These are phyloP conservation scores for Arctium lappa DNA, from an alignment of 129 eudicot species.

Conservation along the genomic window DNA sequence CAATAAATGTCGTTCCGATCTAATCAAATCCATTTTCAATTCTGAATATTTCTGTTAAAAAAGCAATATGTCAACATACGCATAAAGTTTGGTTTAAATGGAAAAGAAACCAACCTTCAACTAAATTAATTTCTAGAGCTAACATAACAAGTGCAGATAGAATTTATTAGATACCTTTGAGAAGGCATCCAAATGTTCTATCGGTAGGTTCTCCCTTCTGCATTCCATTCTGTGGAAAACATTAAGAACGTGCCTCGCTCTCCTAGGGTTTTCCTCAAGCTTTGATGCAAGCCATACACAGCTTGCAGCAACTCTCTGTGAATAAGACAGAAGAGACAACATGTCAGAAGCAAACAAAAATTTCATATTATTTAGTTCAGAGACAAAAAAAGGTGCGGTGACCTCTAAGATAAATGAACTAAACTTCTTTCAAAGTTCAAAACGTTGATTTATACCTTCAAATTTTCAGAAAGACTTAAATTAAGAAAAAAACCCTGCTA, in stretches of 20 bases:
- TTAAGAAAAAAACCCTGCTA: too few species aligned
- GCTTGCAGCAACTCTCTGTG: conserved; percentile 87
- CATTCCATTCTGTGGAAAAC: conserved; percentile 90
- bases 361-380: background rate
- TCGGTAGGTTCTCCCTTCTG: conserved; percentile 76
- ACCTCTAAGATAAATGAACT: background rate
- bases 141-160: background rate
- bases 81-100: background rate
- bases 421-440: background rate
- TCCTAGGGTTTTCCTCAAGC: conserved; percentile 80
- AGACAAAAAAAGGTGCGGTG: background rate
- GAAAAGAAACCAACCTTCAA: background rate
- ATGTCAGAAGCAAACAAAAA: background rate
- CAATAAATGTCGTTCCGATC: conserved; percentile 74
- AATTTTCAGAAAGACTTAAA: background rate
- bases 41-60: conserved; percentile 65
- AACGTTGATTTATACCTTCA: background rate
- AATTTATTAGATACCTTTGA: conserved; percentile 45
- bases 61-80: conserved; percentile 1
- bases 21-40: conserved; percentile 67
- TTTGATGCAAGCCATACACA: conserved; percentile 98
- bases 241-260: conserved; percentile 73
- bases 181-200: conserved; percentile 69
- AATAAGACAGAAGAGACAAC: conserved; percentile 1
- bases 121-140: background rate